These are phyloP conservation scores for Teunomyces funiuensis DNA, from an alignment of 805 yeast genomes.

Conservation along the genomic window DNA sequence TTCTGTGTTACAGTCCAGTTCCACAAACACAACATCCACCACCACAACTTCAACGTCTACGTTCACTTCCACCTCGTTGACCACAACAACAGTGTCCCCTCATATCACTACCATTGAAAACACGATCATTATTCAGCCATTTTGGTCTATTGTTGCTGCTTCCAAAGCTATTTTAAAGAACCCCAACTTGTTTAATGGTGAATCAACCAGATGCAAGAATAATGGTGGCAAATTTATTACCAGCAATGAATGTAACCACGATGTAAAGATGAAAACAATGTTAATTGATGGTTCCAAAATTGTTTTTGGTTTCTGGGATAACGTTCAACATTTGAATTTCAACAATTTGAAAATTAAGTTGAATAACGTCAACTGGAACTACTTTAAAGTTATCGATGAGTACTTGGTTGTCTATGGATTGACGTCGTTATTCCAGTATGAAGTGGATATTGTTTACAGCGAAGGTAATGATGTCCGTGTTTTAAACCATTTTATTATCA, in stretches of 20 bases:
- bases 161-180: constrained; percentile 28
- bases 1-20: neutral
- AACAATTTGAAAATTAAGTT: constrained; percentile 21
- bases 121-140: constrained; percentile 33
- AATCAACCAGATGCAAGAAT: constrained; percentile 22
- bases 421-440: constrained; percentile 38
- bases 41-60: constrained; percentile 12
- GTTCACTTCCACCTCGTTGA: constrained; percentile 11
- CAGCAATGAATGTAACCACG: neutral
- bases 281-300: constrained; percentile 32
- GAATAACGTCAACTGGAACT: constrained; percentile 36
- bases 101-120: constrained; percentile 17
- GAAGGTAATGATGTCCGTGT: constrained; percentile 8
- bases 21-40: constrained; percentile 8
- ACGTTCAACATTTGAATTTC: constrained; percentile 7
- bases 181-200: constrained; percentile 34
- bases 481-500: constrained; percentile 27
- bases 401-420: constrained; percentile 34
- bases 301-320: constrained; percentile 25
- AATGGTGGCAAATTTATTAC: constrained; percentile 21
- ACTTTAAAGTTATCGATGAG: constrained; percentile 18
- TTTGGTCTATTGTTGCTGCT: constrained; percentile 45
- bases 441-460: constrained; percentile 26
- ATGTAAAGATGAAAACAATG: constrained; percentile 20
- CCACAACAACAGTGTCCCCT: constrained; percentile 12